A percentile compares a stretch with the other conserved stretches of the same genome.
These are phyloP conservation scores for Saccharomyces pastorianus DNA, from an alignment of 1,139 yeast species.

Conservation along the genomic window DNA sequence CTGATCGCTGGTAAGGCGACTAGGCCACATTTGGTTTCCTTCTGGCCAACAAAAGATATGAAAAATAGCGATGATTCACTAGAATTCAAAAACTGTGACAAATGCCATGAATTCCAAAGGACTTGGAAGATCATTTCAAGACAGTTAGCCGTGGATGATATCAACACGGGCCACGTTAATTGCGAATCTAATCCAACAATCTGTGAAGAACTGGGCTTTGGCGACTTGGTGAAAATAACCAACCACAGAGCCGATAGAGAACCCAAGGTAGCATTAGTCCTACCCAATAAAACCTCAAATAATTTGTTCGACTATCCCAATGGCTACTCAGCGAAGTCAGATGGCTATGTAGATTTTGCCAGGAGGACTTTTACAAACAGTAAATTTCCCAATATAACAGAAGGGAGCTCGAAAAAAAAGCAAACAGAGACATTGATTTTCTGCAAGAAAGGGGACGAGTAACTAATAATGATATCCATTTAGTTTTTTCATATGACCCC, in stretches of 20 bases:
- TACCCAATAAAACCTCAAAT: slow-evolving; percentile 32
- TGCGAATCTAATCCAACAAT: slow-evolving; percentile 44
- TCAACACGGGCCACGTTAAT: slow-evolving; percentile 52
- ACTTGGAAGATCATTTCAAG: slow-evolving; percentile 53
- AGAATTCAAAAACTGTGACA: slow-evolving; percentile 40
- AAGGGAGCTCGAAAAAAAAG: slow-evolving; percentile 11
- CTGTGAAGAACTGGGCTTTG: slow-evolving; percentile 45
- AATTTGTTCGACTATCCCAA: slow-evolving; percentile 20
- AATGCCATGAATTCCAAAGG: slow-evolving; percentile 44
- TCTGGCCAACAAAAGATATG: slow-evolving; percentile 51
- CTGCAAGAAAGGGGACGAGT: slow-evolving; percentile 15
- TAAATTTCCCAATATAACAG: slow-evolving; percentile 32
- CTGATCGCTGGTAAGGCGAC: slow-evolving; percentile 39
- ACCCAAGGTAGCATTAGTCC: slow-evolving; percentile 36
- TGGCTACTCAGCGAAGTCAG: slow-evolving; percentile 5
- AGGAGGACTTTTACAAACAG: slow-evolving; percentile 33
- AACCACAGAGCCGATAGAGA: slow-evolving; percentile 11
- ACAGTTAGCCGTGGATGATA: slow-evolving; percentile 34
- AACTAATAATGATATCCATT: slow-evolving; percentile 40
- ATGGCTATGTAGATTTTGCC: slow-evolving; percentile 32
- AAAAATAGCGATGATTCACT: slow-evolving; percentile 30
- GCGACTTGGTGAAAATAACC: slow-evolving; percentile 18
- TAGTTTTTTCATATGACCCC: slow-evolving; percentile 50
- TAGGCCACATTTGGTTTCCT: slow-evolving; percentile 49
- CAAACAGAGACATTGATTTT: slow-evolving; percentile 11